phyloP scores from a whole-genome alignment of 345 rosid genomes.

The Moricandia arvensis region DNA sequence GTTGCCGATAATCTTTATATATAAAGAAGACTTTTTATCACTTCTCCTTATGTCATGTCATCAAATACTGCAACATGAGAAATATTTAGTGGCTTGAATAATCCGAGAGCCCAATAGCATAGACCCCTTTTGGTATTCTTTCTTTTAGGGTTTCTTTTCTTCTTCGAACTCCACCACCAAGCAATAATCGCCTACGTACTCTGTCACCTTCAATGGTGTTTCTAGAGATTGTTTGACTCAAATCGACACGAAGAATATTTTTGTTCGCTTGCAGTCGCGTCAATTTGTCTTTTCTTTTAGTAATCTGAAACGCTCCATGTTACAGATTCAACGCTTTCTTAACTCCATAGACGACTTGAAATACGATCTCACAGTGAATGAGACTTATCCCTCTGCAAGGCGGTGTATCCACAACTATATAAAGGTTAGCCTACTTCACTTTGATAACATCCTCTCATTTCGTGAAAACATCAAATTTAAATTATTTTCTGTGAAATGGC shows the following conservation, averaged over 20 bases:
- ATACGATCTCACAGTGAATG: not conserved
- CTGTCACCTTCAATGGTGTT: not conserved
- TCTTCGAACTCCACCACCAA: not conserved
- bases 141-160: too few relatives aligned
- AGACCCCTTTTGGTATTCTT: too few relatives aligned
- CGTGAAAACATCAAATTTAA: not conserved
- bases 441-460: not conserved
- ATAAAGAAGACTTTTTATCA: too few relatives aligned
- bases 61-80: too few relatives aligned
- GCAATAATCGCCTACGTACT: not conserved
- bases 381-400: not conserved
- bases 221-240: not conserved
- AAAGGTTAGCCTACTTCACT: not conserved
- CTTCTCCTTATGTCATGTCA: too few relatives aligned
- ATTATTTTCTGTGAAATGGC: not conserved
- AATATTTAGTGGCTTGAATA: too few relatives aligned
- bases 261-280: not conserved
- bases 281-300: not conserved
- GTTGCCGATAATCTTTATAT: too few relatives aligned
- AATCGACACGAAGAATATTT: not conserved
- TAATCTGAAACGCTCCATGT: not conserved
- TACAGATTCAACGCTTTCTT: not conserved
- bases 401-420: not conserved
- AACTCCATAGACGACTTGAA: not conserved
- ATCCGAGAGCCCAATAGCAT: too few relatives aligned